Conservation (phyloP, 768 basidiomycete species). For the Boletellus sp. region DNA sequence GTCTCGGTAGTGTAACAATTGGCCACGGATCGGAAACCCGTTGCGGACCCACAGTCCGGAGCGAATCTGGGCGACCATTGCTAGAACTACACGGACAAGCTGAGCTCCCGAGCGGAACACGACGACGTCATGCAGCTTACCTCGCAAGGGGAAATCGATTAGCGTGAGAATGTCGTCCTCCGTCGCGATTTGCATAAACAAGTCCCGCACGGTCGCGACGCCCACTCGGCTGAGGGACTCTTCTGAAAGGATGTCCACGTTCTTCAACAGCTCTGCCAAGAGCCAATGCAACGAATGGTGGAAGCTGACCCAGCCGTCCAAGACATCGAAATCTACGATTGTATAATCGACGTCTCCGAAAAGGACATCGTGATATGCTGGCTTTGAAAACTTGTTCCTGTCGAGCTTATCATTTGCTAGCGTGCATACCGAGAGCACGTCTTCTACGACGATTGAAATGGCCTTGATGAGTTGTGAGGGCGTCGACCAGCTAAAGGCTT, state of each 20-base stretch:
- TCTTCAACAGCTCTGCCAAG: conserved; percentile 83
- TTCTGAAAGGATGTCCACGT: conserved; percentile 63
- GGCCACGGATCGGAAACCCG: conserved; percentile 92
- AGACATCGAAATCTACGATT: conserved; percentile 75
- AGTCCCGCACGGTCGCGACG: conserved; percentile 51
- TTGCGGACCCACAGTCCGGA: conserved; percentile 98
- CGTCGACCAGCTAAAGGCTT: conserved; percentile 63
- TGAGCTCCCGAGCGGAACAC: conserved; percentile 1
- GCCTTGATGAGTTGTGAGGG: conserved; percentile 60
- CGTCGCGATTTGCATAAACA: conserved; percentile 57
- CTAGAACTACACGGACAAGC: conserved; percentile 51
- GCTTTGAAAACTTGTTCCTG: conserved; percentile 55
- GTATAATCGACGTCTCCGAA: conserved; percentile 60
- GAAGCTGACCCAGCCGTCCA: conserved; percentile 83
- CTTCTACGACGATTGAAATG: conserved; percentile 63
- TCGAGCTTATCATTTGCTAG: conserved; percentile 68
- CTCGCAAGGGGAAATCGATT: conserved; percentile 86
- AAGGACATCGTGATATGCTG: conserved; percentile 59
- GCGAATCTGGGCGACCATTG: conserved; percentile 92
- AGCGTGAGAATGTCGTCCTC: conserved; percentile 70
- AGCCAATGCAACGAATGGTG: conserved; percentile 93
- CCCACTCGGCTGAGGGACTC: conserved; percentile 51
- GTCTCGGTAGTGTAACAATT: conserved; percentile 93
- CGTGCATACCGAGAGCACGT: conserved; percentile 70
- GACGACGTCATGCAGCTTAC: conserved; percentile 41